Evolutionary conservation across 75 land plant genomes (phyloP), one percentile per base, ranked within the genome.

Genomic region (Picea glauca): DNA sequence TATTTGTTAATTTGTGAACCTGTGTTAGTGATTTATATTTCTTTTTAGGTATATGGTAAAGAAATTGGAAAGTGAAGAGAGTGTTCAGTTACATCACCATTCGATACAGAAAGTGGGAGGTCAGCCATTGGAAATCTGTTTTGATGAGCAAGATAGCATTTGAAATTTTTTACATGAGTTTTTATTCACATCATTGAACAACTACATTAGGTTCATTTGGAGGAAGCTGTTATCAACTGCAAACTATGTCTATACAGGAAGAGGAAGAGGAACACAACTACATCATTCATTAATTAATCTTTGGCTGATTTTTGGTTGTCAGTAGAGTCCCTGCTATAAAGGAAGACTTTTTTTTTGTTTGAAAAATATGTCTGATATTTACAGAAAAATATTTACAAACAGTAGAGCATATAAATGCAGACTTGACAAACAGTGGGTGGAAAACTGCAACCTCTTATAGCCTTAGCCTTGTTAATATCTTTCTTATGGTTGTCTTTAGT

Each of bases 21-120:
- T 26, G 40, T 33, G 4, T 35, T 67, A 38, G 3, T 5, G 1
- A 32, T 67, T 7, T 15, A 67, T 67, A 15, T 67, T 32, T 18
- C 20, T 67, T 64, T 66, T 26, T 46, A 67, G 72, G 72, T 67
- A 67, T 67, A 67, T 40, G 17, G 72, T 35, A 15, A 67, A 67
- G 72, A 67, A 40, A 35, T 3, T 67, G 35, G 72, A 67, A 6
- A 67, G 30, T 67, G 72, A 40, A 67, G 73, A 68, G 6, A 40
- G 50, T 68, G 7, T 68, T 17, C 43, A 17, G 50, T 68, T 68
- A 33, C 73, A 40, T 33, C 40, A 68, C 40, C 73, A 6, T 68
- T 68, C 40, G 7, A 23, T 68, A n/a, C 50, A 68, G 23, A 68
- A 68, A 40, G 50, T 40, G 50, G 21, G 46, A 68, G 73, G 73